Evolutionary conservation across 1,284 basidiomycete genomes (phyloP), one percentile per base, ranked within the genome.

Genomic region (Boletus semigastroideus): DNA sequence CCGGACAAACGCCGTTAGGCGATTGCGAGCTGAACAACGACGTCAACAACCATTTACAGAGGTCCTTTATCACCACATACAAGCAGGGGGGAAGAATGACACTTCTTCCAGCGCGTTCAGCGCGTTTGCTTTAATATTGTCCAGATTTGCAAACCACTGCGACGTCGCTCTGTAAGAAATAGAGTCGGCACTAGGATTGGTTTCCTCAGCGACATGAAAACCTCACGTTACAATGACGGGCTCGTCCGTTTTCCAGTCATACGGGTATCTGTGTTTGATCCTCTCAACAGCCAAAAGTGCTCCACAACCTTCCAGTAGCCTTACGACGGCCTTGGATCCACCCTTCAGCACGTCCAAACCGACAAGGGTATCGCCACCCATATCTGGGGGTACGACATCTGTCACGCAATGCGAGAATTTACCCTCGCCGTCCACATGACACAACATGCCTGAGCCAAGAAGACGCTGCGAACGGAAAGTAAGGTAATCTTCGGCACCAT

Each of bases 81-180:
- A 91, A 55, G 74, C 71, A 1, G 80, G 71, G 2, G 97, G 96
- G 51, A 86, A 82, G 69, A 98, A 98, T 0, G 77, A 63, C 22
- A 98, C 92, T 4, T 78, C 69, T 44, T 85, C 69, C 3, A 99
- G 77, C 1, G 93, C 88, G 16, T 74, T 62, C 25, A 94, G 64
- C 0, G 96, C 94, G 37, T 79, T 71, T 0, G 81, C 78, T 65
- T 97, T 98, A 70, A 98, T 89, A 31, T 77, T 74, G 45, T 91
- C 88, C 20, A 99, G 74, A 65, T 97, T 92, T 1, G 94, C 92
- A 64, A 99, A 99, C 96, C 96, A 99, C 62, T 99, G 96, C 0
- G 92, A 93, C 2, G 96, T 98, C 0, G 95, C 92, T n/a, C 94
- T 93, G 58, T 9, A 51, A 46, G 20, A 33, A 51, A 41, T 16